Evolutionary conservation across 2,329 filamentous ascomycete species (phyloP).

Genomic region (Rhynchosporium secalis): DNA sequence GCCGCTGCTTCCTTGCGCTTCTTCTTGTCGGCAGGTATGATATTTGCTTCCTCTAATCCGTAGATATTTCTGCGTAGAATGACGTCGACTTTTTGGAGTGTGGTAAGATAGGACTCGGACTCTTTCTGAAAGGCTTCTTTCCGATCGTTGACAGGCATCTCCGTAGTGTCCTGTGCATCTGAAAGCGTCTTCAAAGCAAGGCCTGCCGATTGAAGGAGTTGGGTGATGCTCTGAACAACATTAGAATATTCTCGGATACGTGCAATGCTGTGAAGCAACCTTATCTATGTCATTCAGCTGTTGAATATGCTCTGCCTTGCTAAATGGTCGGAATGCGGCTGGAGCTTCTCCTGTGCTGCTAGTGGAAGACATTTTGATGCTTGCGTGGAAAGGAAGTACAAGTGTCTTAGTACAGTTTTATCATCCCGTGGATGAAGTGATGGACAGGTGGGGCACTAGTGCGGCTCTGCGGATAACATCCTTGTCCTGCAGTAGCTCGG

Average conservation of each 20-base stretch:
- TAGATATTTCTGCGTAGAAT: constrained; percentile 73
- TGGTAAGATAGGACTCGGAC: constrained; percentile 67
- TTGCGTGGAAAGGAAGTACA: background rate
- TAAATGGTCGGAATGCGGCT: constrained; percentile 51
- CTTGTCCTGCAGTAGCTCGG: constrained; percentile 29
- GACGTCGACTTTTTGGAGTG: constrained; percentile 73
- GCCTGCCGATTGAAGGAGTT: constrained; percentile 58
- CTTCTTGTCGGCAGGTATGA: constrained; percentile 53
- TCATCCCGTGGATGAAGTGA: background rate
- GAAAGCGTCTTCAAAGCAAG: constrained; percentile 64
- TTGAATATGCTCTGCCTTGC: constrained; percentile 73
- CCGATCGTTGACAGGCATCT: constrained; percentile 23
- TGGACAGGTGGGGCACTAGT: constrained; percentile 2
- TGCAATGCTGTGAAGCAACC: constrained; percentile 42
- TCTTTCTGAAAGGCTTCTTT: constrained; percentile 56
- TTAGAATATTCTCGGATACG: background rate
- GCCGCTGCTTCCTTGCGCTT: constrained; percentile 28
- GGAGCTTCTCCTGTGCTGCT: constrained; percentile 21
- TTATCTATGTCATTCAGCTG: constrained; percentile 80
- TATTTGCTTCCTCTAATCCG: constrained; percentile 77
- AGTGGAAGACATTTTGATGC: background rate
- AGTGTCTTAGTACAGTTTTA: no score
- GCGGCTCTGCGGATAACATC: constrained; percentile 37
- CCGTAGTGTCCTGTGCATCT: constrained; percentile 42
- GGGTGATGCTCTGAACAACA: constrained; percentile 39